These are phyloP conservation scores for Eucalyptus sideroxylon DNA, from an alignment of 345 rosid genomes.

Conservation along the genomic window DNA sequence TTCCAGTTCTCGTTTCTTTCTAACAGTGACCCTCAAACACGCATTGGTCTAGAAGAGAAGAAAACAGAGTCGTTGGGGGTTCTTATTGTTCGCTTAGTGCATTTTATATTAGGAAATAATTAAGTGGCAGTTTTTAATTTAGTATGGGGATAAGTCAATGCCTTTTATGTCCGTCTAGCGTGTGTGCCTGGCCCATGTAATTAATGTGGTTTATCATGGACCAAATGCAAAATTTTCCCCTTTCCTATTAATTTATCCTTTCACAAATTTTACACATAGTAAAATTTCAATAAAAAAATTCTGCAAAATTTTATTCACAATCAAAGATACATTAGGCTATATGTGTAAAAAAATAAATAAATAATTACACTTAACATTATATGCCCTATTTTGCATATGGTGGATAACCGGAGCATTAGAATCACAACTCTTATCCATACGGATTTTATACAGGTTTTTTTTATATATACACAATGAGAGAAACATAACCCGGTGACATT, in stretches of 20 bases:
- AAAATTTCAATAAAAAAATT: too few relatives aligned
- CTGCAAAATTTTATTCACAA: not conserved
- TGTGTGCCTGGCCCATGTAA: too few relatives aligned
- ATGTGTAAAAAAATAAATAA: not conserved
- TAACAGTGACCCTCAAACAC: too few relatives aligned
- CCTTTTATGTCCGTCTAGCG: too few relatives aligned
- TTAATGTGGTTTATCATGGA: not conserved
- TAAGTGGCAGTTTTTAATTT: too few relatives aligned
- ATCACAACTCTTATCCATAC: not conserved
- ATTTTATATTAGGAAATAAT: too few relatives aligned
- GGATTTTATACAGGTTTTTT: too few relatives aligned
- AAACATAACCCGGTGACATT: not conserved
- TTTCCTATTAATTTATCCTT: not conserved
- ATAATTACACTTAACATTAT: not conserved
- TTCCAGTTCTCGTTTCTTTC: too few relatives aligned
- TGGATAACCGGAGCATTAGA: not conserved
- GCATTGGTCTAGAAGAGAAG: too few relatives aligned
- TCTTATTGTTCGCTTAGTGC: too few relatives aligned
- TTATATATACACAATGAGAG: not conserved
- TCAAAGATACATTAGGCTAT: not conserved
- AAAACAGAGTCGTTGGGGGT: too few relatives aligned
- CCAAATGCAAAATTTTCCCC: not conserved
- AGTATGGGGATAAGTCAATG: too few relatives aligned
- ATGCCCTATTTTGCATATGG: not conserved
- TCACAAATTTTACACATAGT: not conserved